Base-by-base conservation (phyloP, 768 basidiomycete species). In the Termitomyces sp. region DNA sequence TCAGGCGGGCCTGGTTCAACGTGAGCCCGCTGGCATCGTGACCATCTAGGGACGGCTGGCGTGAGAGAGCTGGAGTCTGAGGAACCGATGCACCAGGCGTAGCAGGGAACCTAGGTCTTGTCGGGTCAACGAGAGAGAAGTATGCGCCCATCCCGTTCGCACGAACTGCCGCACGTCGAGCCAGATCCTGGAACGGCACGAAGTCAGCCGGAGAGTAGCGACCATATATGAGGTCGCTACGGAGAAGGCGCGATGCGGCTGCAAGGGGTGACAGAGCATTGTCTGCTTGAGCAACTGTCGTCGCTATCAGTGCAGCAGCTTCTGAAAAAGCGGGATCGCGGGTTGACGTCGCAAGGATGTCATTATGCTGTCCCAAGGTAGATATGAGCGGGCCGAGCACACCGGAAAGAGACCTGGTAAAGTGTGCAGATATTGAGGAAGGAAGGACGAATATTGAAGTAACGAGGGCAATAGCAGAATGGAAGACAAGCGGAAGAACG, bases 91-190 rank as follows among this genome's bases (percentile, higher is more conserved):
- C 65, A 4, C 61, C 67, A 14, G 83, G 82, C 0, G 82, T 81
- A 0, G 71, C 64, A 2, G 80, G 81, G 62, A 88, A 88, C 54
- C 68, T 76, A 63, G 85, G 82, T 43, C 83, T 70, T 20, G 77
- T 79, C 0, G 86, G 82, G 61, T 90, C 85, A 10, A 87, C 78
- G n/a, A 90, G 65, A 0, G 68, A 69, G 59, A 86, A 89, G 64
- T 87, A 90, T 40, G 80, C 67, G 20, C 69, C 72, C 77, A 90
- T 75, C 18, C 88, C 88, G 60, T 85, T 76, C n/a, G 80, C 79
- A 8, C 84, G 73, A 12, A 80, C 82, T 4, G 78, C 76, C 60
- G 88, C 73, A 4, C 80, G 71, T 44, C 84, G 73, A 16, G 75
- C 73, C 7, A 80, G 64, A 24, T 69, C 65, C 54, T 87, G 85